Evolutionary conservation across 2,329 filamentous ascomycete genomes (phyloP).

Genomic region (Aspergillus pseudoglaucus): DNA sequence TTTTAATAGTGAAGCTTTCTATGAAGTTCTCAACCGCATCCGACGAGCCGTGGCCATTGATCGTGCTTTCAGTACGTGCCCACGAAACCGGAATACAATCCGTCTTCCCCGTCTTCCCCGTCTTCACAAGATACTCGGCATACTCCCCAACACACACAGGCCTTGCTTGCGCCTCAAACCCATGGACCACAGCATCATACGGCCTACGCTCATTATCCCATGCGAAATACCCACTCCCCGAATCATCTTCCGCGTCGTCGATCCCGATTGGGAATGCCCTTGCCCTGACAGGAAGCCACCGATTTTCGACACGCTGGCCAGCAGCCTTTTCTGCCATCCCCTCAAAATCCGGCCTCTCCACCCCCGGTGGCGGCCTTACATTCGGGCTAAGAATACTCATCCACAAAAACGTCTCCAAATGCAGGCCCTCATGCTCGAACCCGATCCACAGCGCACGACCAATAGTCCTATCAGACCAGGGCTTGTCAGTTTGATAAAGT

Average conservation of each 20-base stretch:
- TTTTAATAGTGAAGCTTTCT: not conserved
- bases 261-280: not conserved
- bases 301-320: not conserved
- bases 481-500: not conserved
- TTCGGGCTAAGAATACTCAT: not conserved
- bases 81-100: not conserved
- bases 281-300: not conserved
- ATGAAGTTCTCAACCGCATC: not conserved
- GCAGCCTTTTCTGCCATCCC: not conserved
- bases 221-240: not conserved
- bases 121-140: not conserved
- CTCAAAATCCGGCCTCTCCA: not conserved
- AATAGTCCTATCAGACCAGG: not conserved
- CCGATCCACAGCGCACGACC: not conserved
- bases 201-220: not conserved
- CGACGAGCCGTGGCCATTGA: not conserved
- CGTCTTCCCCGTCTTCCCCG: not conserved
- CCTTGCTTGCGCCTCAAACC: not conserved
- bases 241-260: not conserved
- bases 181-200: not conserved
- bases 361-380: not conserved
- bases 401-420: not conserved
- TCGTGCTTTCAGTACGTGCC: not conserved
- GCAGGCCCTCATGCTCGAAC: not conserved
- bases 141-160: not conserved